Evolutionary conservation across 305 asterid species (phyloP).

Genomic region (Solanum hybrid): DNA sequence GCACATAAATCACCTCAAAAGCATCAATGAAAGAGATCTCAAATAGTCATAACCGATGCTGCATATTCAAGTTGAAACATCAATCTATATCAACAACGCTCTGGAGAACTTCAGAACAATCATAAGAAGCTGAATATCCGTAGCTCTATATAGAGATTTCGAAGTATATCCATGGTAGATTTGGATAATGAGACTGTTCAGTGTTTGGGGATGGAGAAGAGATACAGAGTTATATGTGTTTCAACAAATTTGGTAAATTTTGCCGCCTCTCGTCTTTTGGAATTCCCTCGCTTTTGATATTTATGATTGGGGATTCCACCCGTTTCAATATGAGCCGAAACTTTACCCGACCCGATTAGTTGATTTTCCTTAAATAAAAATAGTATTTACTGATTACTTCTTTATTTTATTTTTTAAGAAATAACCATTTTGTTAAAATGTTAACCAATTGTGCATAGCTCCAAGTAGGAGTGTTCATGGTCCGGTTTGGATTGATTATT

Average conservation of each 20-base stretch:
- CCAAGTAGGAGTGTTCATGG: no score
- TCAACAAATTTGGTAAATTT: conserved; percentile 10
- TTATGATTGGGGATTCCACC: background rate
- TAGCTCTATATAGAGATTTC: background rate
- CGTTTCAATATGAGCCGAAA: background rate
- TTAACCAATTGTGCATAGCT: no score
- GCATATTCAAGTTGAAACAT: background rate
- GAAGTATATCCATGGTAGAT: background rate
- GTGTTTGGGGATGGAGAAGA: background rate
- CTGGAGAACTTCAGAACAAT: background rate
- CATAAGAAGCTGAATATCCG: background rate
- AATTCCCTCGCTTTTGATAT: conserved; percentile 43
- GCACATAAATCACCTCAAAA: background rate
- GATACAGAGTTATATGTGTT: background rate
- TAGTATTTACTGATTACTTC: background rate
- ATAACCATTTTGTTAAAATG: no score
- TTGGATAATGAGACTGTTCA: background rate
- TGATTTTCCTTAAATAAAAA: background rate
- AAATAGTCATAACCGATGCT: background rate
- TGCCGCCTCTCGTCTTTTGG: conserved; percentile 41
- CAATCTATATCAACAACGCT: background rate
- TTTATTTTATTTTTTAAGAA: no score
- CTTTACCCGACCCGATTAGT: background rate
- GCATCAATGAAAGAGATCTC: background rate
- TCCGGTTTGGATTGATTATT: no score